Base-by-base conservation (phyloP, 2,329 filamentous ascomycete genomes). In the Alternaria gaisen region DNA sequence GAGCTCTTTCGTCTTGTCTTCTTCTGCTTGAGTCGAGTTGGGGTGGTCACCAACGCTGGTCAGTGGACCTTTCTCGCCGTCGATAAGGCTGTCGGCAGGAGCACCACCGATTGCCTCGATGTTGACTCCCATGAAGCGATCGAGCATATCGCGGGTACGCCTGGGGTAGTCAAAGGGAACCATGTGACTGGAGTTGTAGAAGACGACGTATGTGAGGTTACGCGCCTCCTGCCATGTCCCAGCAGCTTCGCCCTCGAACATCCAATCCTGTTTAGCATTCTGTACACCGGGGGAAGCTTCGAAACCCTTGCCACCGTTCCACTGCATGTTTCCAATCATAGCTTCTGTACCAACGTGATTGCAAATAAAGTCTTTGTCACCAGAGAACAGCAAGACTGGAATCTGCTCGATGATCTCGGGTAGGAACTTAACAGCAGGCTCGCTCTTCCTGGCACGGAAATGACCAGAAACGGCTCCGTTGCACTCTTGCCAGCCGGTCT, bases 151-250 rank as follows among this genome's bases (percentile, higher is more conserved):
- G 63, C 94, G 88, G 20, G 90, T 91, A 62, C 93, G 90, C 48
- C 93, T 89, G 1, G 94, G 90, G 71, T 91, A 91, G 79, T 99
- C 94, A 74, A 95, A 98, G 1, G 95, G 96, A 1, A 99, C 95
- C 95, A 99, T 99, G 80, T 99, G 95, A 51, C 92, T 97, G 16
- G 93, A 89, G 78, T 99, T 97, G 83, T 97, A 92, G 81, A 98
- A 97, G 41, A 96, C 85, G 32, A 99, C 90, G 75, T 99, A 99
- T 1, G 95, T 97, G 63, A 99, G 82, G 80, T 99, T 99, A 67
- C 96, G 89, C 2, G 95, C 94, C 77, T 93, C 88, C 79, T 99
- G 96, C 84, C 94, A 99, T 74, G 96, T 92, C 24, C 95, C 95
- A 4, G 94, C 94, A 1, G 88, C 82, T 69, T 97, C 87, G 63